A percentile compares a stretch with the other conserved stretches of the same genome.
phyloP scores from a whole-genome alignment of 108 stramenopile genomes.

The Skeletonema marinoi region DNA sequence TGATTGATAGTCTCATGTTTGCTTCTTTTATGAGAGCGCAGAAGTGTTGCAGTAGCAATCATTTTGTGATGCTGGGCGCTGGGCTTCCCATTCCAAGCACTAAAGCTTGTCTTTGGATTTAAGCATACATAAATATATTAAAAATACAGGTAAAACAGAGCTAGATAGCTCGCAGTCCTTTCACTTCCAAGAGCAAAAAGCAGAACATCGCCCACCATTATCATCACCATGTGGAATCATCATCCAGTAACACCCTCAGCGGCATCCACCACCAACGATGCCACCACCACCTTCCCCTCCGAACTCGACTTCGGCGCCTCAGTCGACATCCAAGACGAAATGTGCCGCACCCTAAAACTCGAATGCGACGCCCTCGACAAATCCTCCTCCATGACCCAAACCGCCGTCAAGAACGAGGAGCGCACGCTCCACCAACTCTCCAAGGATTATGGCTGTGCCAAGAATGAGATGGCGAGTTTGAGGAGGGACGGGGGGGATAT shows the following conservation, averaged over 20 bases:
- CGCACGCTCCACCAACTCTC: constrained; percentile 50
- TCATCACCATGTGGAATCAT: not conserved
- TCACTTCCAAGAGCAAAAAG: not conserved
- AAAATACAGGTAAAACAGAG: not conserved
- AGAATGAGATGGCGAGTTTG: constrained; percentile 39
- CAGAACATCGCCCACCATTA: not conserved
- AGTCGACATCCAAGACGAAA: constrained; percentile 53
- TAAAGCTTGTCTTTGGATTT: no score
- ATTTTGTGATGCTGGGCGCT: no score
- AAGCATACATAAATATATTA: no score
- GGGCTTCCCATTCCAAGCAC: no score
- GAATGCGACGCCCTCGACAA: constrained; percentile 50
- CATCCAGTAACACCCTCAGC: constrained; percentile 2
- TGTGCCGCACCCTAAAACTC: constrained; percentile 44
- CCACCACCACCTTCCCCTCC: not conserved
- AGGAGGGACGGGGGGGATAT: constrained; percentile 35
- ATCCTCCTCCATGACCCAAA: not conserved
- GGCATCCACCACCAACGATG: not conserved
- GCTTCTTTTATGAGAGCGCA: not conserved
- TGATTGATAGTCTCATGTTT: not conserved
- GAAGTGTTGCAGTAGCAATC: no score
- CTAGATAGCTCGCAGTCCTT: not conserved
- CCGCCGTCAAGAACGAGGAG: constrained; percentile 23
- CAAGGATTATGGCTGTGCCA: constrained; percentile 41
- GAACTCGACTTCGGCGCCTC: constrained; percentile 47